phyloP scores from a whole-genome alignment of 306 rosid species.

The Cajanus cajan region DNA sequence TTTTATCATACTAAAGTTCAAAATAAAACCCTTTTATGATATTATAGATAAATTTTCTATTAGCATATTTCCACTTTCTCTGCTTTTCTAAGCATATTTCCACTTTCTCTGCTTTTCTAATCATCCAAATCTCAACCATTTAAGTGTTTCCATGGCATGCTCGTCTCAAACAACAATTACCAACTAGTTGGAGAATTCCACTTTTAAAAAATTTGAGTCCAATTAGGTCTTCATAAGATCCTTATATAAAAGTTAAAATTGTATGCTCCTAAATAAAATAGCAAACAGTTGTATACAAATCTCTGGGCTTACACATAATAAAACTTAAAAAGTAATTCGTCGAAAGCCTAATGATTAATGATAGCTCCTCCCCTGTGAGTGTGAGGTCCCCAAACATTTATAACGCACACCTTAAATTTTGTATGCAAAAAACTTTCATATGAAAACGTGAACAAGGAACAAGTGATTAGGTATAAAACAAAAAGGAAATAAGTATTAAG shows the following conservation, averaged over 20 bases:
- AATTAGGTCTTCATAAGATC: not conserved
- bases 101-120: not conserved
- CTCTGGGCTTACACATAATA: not conserved
- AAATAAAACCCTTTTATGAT: not conserved
- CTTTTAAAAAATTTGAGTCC: not conserved
- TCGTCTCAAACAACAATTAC: not conserved
- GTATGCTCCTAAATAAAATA: not conserved
- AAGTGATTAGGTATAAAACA: not conserved
- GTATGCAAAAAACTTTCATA: not conserved
- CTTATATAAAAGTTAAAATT: not conserved
- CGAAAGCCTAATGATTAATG: not conserved
- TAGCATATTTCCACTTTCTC: not conserved
- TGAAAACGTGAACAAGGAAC: not conserved
- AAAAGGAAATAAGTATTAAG: not conserved
- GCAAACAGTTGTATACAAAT: not conserved
- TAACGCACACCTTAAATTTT: not conserved
- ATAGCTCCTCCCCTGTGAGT: not conserved
- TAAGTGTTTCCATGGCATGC: not conserved
- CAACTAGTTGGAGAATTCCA: not conserved
- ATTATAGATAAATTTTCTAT: not conserved
- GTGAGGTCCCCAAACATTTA: not conserved
- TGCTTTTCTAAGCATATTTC: not conserved
- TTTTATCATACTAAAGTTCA: not conserved
- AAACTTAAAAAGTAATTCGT: not conserved
- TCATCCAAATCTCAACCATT: slow-evolving; percentile 2